Base-by-base conservation (phyloP, 2,329 filamentous ascomycete genomes). In the Colletotrichum liriopes region DNA sequence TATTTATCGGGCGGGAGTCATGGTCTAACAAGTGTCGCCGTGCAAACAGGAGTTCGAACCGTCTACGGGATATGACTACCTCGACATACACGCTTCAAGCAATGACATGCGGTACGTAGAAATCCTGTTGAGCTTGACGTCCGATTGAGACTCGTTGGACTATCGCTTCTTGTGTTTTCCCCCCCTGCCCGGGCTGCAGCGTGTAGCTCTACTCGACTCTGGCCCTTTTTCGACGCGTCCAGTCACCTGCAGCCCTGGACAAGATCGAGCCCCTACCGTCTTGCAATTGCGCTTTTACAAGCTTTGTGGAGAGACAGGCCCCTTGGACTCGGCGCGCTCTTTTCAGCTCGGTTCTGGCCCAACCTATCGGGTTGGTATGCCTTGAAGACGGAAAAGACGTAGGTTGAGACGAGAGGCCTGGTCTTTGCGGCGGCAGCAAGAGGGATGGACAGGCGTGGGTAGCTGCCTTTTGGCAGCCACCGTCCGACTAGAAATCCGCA, bases 31-130 rank as follows among this genome's bases (percentile, higher is more conserved):
- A 61, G 52, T 75, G n/a, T 68, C 66, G 67, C 62, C 74, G 74
- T 74, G 80, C 75, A 76, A 84, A 80, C 83, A 89, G 86, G 87
- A 88, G 78, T 89, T 88, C 82, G 85, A 88, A 81, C 83, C 86
- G 80, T 86, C 87, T 80, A 84, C 87, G 77, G 86, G 85, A 79
- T 82, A 89, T 79, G 86, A 88, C 76, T 89, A 88, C 78, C 84
- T 89, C 78, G 86, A 87, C 65, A 84, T 89, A 77, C 84, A 84
- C 66, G 80, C 84, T 63, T 83, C 85, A 76, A 78, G 83, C 41
- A 81, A 79, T 85, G 87, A 89, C 78, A 87, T 89, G 83, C 87
- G 88, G 88, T 89, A 80, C 79, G 88, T 86, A 56, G 58, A 69
- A 68, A 37, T 68, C 37, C 67, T 68, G 74, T 79, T 77, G 72